These are phyloP conservation scores for Epicoccum sorghinum DNA, from an alignment of 2,329 filamentous ascomycete species.

Conservation along the genomic window DNA sequence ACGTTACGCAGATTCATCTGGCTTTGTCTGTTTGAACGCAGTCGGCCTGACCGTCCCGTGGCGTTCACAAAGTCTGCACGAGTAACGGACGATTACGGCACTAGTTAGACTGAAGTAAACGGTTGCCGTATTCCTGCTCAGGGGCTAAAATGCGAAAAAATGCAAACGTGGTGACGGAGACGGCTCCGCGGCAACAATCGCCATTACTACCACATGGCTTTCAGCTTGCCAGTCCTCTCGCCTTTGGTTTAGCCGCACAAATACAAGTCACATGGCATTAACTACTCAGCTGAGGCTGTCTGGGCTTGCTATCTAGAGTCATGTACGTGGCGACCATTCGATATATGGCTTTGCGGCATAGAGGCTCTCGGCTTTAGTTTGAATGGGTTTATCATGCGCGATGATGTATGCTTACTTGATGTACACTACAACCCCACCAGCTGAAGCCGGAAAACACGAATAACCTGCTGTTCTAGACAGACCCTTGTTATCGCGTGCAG, in stretches of 20 bases:
- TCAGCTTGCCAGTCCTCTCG: constrained; percentile 5
- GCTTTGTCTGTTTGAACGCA: constrained; percentile 16
- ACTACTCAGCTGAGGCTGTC: not conserved
- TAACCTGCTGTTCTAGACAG: not conserved
- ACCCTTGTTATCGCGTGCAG: constrained; percentile 3
- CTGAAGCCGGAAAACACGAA: not conserved
- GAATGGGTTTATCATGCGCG: not conserved
- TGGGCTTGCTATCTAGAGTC: not conserved
- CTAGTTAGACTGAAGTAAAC: constrained; percentile 4
- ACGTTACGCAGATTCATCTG: constrained; percentile 3
- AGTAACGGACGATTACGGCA: constrained; percentile 11
- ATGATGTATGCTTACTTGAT: not conserved
- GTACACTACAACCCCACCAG: not conserved
- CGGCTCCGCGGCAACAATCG: not conserved
- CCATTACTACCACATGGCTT: not conserved
- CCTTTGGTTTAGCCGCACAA: constrained; percentile 2
- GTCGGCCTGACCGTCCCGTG: constrained; percentile 15
- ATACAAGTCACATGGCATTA: constrained; percentile 1
- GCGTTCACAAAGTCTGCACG: constrained; percentile 15
- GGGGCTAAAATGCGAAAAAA: constrained; percentile 9
- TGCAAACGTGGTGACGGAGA: constrained; percentile 5
- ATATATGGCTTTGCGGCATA: not conserved
- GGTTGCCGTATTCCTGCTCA: not conserved
- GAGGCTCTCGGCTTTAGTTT: not conserved
- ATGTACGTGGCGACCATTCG: not conserved